Conservation (phyloP, 495 filamentous ascomycete species). For the Astrothelium subdiscretum region DNA sequence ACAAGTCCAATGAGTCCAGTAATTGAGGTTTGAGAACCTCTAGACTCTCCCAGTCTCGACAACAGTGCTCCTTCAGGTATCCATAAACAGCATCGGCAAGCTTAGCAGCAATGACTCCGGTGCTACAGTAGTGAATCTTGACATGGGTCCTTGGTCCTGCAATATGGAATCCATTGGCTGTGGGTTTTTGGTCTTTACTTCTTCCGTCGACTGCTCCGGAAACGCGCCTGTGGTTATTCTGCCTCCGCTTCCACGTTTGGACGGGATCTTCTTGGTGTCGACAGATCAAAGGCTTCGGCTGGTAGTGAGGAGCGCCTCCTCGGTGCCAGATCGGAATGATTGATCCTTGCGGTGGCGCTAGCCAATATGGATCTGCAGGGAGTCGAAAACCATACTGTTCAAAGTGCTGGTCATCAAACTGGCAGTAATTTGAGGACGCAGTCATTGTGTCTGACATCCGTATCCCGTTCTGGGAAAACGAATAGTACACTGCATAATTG, state of each 20-base stretch:
- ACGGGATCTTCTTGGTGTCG: conserved; percentile 20
- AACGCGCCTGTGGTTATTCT: background rate
- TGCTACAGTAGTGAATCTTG: conserved; percentile 19
- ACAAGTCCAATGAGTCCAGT: conserved; percentile 3
- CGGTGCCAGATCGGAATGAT: conserved; percentile 26
- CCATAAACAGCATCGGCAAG: conserved; percentile 15
- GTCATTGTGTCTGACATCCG: conserved; percentile 19
- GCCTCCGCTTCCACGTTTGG: conserved; percentile 18
- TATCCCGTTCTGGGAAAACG: conserved; percentile 13
- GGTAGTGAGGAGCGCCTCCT: conserved; percentile 22
- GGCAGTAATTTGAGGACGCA: conserved; percentile 21
- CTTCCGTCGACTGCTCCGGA: background rate
- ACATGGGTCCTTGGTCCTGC: background rate
- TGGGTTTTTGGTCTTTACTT: too few species aligned
- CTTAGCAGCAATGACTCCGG: conserved; percentile 18
- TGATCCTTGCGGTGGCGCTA: conserved; percentile 23
- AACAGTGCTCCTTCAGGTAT: background rate
- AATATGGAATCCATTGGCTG: background rate
- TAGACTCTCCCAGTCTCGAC: background rate
- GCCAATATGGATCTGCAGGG: conserved; percentile 24
- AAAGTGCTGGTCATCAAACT: conserved; percentile 18
- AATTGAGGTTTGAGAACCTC: background rate
- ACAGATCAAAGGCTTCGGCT: conserved; percentile 24
- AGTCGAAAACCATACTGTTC: conserved; percentile 18
- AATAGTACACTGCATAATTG: conserved; percentile 22